These are phyloP conservation scores for Tulasnella sp. DNA, from an alignment of 768 basidiomycete species.

Conservation along the genomic window DNA sequence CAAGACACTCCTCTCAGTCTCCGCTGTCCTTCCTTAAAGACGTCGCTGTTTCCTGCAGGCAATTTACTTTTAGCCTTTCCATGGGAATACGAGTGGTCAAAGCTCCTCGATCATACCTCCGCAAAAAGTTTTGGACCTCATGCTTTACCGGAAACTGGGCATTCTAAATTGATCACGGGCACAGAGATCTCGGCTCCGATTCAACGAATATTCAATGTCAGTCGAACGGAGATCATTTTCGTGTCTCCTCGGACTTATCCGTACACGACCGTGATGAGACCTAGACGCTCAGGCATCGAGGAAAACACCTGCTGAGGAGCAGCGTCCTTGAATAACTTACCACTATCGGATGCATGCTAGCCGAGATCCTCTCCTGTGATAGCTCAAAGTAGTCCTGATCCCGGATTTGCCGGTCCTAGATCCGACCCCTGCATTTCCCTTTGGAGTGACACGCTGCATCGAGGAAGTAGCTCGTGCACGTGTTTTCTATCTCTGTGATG, in stretches of 20 bases:
- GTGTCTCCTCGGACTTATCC: background rate
- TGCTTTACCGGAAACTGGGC: background rate
- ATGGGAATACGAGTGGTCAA: background rate
- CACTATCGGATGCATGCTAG: background rate
- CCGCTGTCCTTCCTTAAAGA: background rate
- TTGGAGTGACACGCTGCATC: background rate
- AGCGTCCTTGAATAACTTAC: background rate
- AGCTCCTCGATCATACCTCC: background rate
- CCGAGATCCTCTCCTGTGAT: background rate
- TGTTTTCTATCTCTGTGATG: background rate
- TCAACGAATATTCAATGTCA: background rate
- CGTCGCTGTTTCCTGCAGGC: background rate
- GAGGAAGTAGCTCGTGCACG: background rate
- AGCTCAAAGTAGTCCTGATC: background rate
- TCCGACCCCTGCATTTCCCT: background rate
- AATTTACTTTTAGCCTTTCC: background rate
- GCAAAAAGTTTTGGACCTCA: background rate
- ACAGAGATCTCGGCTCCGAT: background rate
- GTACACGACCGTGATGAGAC: no score
- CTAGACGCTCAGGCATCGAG: background rate
- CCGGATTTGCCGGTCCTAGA: background rate
- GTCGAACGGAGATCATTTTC: background rate
- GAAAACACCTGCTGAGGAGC: background rate
- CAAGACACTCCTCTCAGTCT: background rate
- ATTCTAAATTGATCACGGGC: background rate